phyloP scores from a whole-genome alignment of 495 filamentous ascomycete genomes.

The Aspergillus bertholletiae region DNA sequence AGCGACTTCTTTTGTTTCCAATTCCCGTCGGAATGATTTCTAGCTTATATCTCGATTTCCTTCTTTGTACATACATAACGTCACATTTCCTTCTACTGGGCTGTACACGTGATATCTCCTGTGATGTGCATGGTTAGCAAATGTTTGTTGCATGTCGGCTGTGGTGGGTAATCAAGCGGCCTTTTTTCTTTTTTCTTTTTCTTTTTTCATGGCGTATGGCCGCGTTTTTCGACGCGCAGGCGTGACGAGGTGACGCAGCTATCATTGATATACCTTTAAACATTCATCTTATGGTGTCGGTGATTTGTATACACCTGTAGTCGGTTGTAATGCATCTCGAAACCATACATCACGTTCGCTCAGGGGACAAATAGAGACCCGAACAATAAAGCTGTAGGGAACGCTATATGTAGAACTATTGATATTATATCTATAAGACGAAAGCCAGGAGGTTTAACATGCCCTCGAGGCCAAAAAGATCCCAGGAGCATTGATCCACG shows the following conservation, averaged over 20 bases:
- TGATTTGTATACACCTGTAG: background rate
- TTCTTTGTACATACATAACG: slow-evolving; percentile 25
- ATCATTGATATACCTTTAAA: slow-evolving; percentile 9
- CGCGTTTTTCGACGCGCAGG: slow-evolving; percentile 23
- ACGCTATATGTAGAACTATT: no score
- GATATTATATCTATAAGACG: no score
- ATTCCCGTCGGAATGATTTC: background rate
- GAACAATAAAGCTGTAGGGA: no score
- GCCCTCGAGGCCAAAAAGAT: no score
- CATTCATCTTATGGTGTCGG: slow-evolving; percentile 1
- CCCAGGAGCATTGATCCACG: background rate
- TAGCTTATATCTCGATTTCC: slow-evolving; percentile 9
- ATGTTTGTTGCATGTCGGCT: background rate
- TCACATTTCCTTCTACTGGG: background rate
- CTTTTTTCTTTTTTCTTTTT: slow-evolving; percentile 1
- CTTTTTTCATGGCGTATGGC: slow-evolving; percentile 12
- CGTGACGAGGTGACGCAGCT: slow-evolving; percentile 21
- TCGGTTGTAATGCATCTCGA: background rate
- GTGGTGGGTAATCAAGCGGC: background rate
- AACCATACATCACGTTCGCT: background rate
- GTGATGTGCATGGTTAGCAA: slow-evolving; percentile 1
- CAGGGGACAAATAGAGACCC: background rate
- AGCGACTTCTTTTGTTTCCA: background rate
- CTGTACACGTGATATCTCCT: background rate
- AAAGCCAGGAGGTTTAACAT: no score